A percentile compares a stretch with the other conserved stretches of the same genome.
These are phyloP conservation scores for Euphorbia corollata DNA, from an alignment of 441 rosid genomes.

Conservation along the genomic window DNA sequence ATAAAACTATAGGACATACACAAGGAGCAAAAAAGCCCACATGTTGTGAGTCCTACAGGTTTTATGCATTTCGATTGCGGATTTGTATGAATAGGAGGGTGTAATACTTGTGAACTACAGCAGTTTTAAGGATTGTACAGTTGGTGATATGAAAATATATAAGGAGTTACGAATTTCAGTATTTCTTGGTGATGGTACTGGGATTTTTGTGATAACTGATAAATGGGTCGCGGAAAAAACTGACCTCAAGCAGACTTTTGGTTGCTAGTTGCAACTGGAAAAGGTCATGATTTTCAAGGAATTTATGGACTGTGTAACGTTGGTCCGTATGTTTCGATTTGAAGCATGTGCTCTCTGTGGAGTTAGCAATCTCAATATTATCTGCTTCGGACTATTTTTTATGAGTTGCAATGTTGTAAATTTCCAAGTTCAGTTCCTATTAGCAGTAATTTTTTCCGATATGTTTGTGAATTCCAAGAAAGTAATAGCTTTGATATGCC, in stretches of 20 bases:
- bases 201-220: not conserved
- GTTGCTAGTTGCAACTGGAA: not conserved
- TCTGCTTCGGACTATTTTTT: not conserved
- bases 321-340: not conserved
- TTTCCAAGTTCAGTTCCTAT: not conserved
- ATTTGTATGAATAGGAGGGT: not conserved
- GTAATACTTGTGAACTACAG: not conserved
- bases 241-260: not conserved
- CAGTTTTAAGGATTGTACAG: not conserved
- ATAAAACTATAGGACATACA: too few species aligned
- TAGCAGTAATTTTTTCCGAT: not conserved
- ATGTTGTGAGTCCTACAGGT: too few species aligned
- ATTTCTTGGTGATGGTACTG: not conserved
- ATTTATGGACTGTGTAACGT: not conserved
- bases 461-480: too few species aligned
- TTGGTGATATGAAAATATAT: not conserved
- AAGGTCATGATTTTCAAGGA: not conserved
- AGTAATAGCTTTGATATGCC: not conserved
- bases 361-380: not conserved
- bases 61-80: not conserved
- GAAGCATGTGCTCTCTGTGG: not conserved
- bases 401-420: not conserved
- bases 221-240: constrained; percentile 1
- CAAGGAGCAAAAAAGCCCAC: too few species aligned
- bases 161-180: not conserved